Evolutionary conservation across 345 rosid genomes (phyloP).

Genomic region (Hibiscus mutabilis): DNA sequence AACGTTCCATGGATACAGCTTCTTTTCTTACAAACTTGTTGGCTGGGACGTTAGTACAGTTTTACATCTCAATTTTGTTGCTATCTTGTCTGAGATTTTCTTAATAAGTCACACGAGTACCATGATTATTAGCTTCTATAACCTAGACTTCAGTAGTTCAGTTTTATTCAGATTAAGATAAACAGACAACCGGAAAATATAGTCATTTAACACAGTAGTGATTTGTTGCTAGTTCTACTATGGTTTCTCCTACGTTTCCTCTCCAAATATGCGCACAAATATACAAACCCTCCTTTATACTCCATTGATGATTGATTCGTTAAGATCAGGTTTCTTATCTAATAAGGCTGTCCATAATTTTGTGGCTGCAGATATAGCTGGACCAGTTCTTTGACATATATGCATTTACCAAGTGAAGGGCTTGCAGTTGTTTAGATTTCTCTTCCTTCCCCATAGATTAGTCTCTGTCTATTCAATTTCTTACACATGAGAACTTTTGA

Average conservation of each 20-base stretch:
- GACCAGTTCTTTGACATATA: background rate
- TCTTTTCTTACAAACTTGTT: background rate
- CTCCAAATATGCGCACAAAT: background rate
- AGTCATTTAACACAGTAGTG: background rate
- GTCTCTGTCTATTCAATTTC: background rate
- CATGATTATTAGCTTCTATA: background rate
- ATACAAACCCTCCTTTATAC: background rate
- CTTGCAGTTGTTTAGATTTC: background rate
- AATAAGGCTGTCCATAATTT: background rate
- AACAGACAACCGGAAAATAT: background rate
- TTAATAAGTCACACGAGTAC: background rate
- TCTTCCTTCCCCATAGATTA: background rate
- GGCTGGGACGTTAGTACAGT: background rate
- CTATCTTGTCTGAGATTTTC: slow-evolving; percentile 2
- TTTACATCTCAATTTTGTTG: background rate
- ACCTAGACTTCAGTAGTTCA: background rate
- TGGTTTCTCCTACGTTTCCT: background rate
- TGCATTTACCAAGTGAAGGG: background rate
- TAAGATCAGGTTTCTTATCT: background rate
- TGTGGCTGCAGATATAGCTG: slow-evolving; percentile 26
- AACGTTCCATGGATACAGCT: background rate
- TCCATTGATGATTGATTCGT: background rate
- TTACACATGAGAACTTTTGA: background rate
- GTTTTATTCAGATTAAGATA: background rate
- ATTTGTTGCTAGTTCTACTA: background rate